Base-by-base conservation (phyloP, 1,284 basidiomycete species). In the Meripilus lineatus region DNA sequence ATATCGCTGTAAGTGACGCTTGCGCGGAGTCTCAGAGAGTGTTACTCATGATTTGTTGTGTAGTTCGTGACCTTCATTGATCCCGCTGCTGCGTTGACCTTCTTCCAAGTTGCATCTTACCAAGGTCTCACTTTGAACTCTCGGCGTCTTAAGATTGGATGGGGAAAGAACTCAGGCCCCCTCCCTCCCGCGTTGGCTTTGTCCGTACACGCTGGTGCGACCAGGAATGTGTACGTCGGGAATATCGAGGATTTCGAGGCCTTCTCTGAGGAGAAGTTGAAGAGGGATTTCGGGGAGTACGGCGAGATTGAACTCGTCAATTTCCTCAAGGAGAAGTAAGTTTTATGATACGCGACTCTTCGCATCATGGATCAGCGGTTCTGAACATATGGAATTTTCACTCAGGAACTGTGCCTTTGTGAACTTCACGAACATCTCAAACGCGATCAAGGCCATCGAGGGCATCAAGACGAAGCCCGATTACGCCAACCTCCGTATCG, bases 221-320 rank as follows among this genome's bases (percentile, higher is more conserved):
- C 90, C 15, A 77, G 93, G 44, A 97, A 96, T 61, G 93, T 97
- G 44, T 97, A 96, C 65, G 83, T 96, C 47, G 93, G 93, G 21
- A 88, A 88, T 58, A 83, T 96, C 44, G 89, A 93, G 57, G 93
- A 96, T 70, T 93, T 93, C 60, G 91, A 93, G 51, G 70, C 77
- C 22, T 93, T 89, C 70, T 84, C 71, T 22, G 89, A 93, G 44
- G 91, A 93, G 52, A 84, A 84, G 61, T 74, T 96, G 43, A 86
- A 87, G 64, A 71, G 81, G 42, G 93, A 95, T 68, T 95, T 95
- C 70, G 84, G 82, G 44, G 89, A 93, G 66, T 95, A 79, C 64
- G 93, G 93, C 22, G 92, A 95, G 49, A 93, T 97, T 53, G 93
- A 97, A 68, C 78, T 95, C 47, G 84, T 97, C 65, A 96, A 96